Percentiles rank a stretch among this genome's conserved stretches.
Conservation (phyloP, 2,329 filamentous ascomycete genomes). For the Penicillium janthinellum region DNA sequence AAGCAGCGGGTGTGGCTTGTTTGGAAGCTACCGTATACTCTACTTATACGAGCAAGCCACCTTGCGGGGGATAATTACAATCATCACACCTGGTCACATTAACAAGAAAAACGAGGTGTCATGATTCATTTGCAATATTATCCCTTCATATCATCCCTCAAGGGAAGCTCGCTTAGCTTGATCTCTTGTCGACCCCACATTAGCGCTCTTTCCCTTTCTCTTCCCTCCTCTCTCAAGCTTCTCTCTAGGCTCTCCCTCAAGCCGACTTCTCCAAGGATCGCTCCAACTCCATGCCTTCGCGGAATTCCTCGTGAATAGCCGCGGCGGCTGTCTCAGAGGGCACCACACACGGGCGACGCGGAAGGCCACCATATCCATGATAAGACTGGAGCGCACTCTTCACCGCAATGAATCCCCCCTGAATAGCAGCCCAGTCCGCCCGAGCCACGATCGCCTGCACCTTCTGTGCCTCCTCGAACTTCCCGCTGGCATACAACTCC, state of each 20-base stretch:
- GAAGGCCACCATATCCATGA: slow-evolving; percentile 78
- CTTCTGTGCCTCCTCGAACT: slow-evolving; percentile 71
- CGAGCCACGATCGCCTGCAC: slow-evolving; percentile 77
- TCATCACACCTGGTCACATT: no score
- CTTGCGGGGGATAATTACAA: background rate
- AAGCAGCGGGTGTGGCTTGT: background rate
- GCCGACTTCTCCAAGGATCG: slow-evolving; percentile 28
- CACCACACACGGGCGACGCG: slow-evolving; percentile 65
- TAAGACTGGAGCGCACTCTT: slow-evolving; percentile 80
- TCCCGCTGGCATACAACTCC: slow-evolving; percentile 72
- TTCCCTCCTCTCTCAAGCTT: background rate
- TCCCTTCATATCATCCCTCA: background rate
- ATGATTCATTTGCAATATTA: background rate
- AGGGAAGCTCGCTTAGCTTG: background rate
- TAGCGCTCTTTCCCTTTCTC: background rate
- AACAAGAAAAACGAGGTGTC: background rate
- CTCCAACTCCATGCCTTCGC: slow-evolving; percentile 44
- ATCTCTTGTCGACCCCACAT: background rate
- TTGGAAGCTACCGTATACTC: background rate
- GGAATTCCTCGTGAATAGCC: slow-evolving; percentile 40
- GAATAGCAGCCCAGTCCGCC: slow-evolving; percentile 81
- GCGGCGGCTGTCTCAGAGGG: slow-evolving; percentile 42
- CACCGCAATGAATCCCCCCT: slow-evolving; percentile 80
- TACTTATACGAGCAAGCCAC: background rate
- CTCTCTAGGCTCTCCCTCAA: background rate